Evolutionary conservation across 139 green algal genomes (phyloP), one percentile per base, ranked within the genome.

Genomic region (Picochlorum sp.): DNA sequence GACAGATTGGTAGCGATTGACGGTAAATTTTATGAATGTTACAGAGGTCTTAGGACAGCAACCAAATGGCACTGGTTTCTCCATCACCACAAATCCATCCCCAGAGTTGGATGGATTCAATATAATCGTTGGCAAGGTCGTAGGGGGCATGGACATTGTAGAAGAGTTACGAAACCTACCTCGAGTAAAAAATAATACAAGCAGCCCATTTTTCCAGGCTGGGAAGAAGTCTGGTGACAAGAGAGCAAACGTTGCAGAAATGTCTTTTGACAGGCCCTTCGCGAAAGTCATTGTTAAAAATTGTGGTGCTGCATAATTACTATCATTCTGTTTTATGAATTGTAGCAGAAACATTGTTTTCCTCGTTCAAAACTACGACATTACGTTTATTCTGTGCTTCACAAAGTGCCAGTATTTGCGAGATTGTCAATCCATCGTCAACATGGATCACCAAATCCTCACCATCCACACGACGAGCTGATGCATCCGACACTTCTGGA

Each of bases 21-120:
- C 14, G 81, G 81, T 24, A 78, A 86, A 71, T 62, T 87, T 87
- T 10, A 73, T 88, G 2, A 83, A 57, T 2, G 76, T 87, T 0
- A 70, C 71, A 49, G 80, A 86, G 55, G 54, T 67, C 10, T 65
- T 75, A 26, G 45, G 47, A 54, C 64, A 74, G 23, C 56, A 57
- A 5, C 77, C 81, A 8, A 87, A 87, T 60, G 81, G 80, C 47
- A 83, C 54, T 4, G 57, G 44, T 2, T 88, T 84, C 67, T 69
- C 61, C 2, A 86, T 87, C 45, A 87, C 81, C 5, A 68, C 58
- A 26, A 38, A 32, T 24, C 13, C 80, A 2, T 28, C 32, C 15
- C 80, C 71, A 0, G 47, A 75, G 18, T 69, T 87, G 61, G 76
- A 87, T 54, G 49, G 57, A 20, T 84, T 73, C 7, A 79, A 85